Percentiles rank a stretch among this genome's conserved stretches.
Evolutionary conservation across 148 eudicot genomes (phyloP).

Genomic region (Chenopodium berlandieri): DNA sequence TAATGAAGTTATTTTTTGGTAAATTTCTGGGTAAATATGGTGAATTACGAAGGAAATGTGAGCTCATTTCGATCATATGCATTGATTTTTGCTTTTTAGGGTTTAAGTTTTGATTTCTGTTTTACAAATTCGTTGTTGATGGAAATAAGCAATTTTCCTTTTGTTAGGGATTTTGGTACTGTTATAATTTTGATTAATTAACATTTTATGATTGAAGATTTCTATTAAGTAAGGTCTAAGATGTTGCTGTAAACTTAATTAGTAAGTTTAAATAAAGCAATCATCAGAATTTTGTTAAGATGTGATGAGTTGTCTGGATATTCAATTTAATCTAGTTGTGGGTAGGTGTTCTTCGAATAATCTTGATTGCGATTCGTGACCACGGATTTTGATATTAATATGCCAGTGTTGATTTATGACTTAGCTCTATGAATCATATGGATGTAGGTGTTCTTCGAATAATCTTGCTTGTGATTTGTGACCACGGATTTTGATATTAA

Average conservation of each 20-base stretch:
- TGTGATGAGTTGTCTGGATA: neutral
- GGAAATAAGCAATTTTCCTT: neutral
- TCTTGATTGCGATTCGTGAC: neutral
- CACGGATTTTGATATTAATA: neutral
- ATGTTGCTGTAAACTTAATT: no score
- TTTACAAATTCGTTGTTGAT: neutral
- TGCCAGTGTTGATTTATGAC: neutral
- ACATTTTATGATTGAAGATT: neutral
- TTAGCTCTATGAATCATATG: no score
- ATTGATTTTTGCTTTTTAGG: neutral
- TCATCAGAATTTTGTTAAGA: no score
- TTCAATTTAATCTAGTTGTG: neutral
- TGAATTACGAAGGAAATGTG: neutral
- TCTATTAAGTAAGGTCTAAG: no score
- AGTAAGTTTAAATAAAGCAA: no score
- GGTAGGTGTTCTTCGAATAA: neutral
- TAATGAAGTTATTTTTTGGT: neutral
- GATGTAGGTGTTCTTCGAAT: neutral
- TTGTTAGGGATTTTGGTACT: neutral
- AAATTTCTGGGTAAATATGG: neutral
- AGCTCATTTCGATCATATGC: neutral
- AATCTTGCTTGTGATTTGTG: neutral
- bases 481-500: neutral
- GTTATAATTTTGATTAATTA: neutral
- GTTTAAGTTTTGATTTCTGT: neutral